phyloP scores from a whole-genome alignment of 2,329 filamentous ascomycete genomes.

The Keithomyces neogunnii region DNA sequence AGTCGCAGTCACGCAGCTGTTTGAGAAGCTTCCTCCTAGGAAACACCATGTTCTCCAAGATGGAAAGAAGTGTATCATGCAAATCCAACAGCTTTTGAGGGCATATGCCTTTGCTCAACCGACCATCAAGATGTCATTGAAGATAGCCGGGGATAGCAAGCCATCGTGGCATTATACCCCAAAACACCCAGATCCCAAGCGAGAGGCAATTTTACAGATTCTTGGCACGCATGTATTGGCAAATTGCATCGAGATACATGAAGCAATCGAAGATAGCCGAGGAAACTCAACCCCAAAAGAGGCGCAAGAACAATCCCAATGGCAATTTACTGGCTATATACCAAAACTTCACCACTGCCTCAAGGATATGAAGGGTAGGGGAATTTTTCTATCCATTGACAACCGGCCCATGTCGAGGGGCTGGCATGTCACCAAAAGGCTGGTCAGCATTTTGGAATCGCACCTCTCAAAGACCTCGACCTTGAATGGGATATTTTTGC shows the following conservation, averaged over 20 bases:
- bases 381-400: constrained; percentile 60
- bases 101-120: constrained; percentile 60
- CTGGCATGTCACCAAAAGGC: constrained; percentile 41
- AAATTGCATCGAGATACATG: constrained; percentile 39
- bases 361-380: constrained; percentile 33
- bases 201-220: constrained; percentile 53
- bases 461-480: constrained; percentile 28
- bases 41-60: constrained; percentile 49
- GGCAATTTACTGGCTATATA: constrained; percentile 46
- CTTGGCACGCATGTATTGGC: constrained; percentile 48
- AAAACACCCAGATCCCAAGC: constrained; percentile 34
- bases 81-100: constrained; percentile 51
- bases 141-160: constrained; percentile 44
- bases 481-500: constrained; percentile 41
- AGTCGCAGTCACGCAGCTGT: constrained; percentile 51
- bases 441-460: constrained; percentile 44
- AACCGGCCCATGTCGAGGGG: constrained; percentile 51
- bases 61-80: constrained; percentile 45
- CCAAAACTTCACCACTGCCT: constrained; percentile 40
- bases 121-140: constrained; percentile 51
- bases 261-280: not conserved
- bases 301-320: not conserved
- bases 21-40: constrained; percentile 55
- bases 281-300: not conserved
- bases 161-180: constrained; percentile 56